phyloP scores from a whole-genome alignment of 441 rosid genomes.

The Erodium moschatum region DNA sequence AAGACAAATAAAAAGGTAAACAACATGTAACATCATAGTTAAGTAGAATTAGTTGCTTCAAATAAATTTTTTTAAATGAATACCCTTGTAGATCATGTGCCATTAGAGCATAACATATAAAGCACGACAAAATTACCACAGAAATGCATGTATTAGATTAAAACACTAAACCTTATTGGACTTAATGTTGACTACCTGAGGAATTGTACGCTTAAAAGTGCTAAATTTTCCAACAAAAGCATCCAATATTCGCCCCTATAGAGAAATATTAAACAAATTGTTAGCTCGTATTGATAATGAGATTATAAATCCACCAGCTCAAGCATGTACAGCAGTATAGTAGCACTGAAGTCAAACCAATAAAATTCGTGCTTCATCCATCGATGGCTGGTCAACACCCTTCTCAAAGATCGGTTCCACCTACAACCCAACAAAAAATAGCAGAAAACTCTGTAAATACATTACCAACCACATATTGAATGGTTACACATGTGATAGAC shows the following conservation, averaged over 20 bases:
- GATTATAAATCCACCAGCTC: conserved; percentile 13
- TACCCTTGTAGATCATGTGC: not conserved
- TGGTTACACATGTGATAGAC: conserved; percentile 10
- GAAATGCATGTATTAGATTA: not conserved
- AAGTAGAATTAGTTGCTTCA: conserved; percentile 2
- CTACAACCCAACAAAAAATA: conserved; percentile 34
- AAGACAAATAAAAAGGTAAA: conserved; percentile 4
- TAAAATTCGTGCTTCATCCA: conserved; percentile 88
- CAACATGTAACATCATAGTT: conserved; percentile 9
- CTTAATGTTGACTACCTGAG: conserved; percentile 55
- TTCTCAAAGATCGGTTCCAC: conserved; percentile 98
- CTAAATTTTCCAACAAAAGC: conserved; percentile 97
- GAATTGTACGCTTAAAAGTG: conserved; percentile 86
- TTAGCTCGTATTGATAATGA: conserved; percentile 11
- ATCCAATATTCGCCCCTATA: conserved; percentile 89
- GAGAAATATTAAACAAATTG: conserved; percentile 17
- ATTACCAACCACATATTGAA: conserved; percentile 21
- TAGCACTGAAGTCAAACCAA: conserved; percentile 43
- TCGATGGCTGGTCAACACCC: conserved; percentile 79
- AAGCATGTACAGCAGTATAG: conserved; percentile 13
- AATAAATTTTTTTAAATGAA: not conserved
- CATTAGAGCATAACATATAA: not conserved
- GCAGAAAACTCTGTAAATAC: conserved; percentile 10
- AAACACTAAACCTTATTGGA: not conserved
- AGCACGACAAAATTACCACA: not conserved